Evolutionary conservation across 768 basidiomycete genomes (phyloP).

Genomic region (Lactarius indigo): DNA sequence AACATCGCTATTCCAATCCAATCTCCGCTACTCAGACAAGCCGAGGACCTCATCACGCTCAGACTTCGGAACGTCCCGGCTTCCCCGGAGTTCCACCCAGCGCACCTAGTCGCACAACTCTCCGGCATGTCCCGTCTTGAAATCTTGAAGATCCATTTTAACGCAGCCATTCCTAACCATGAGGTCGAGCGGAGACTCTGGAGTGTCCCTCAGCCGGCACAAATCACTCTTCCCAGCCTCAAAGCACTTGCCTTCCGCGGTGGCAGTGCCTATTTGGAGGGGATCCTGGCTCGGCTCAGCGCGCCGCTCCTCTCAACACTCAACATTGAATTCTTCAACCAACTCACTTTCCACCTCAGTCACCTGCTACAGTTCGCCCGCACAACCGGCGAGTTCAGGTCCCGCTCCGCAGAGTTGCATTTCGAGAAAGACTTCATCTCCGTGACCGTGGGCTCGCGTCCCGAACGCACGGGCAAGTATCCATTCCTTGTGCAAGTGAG

Average conservation of each 20-base stretch:
- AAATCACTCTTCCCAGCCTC: neutral
- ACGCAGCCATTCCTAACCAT: neutral
- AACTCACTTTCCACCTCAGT: neutral
- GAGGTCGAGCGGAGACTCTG: neutral
- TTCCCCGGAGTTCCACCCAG: neutral
- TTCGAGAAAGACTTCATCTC: neutral
- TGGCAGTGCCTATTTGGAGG: neutral
- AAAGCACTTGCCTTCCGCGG: neutral
- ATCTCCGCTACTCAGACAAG: neutral
- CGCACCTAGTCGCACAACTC: neutral
- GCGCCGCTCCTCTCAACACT: neutral
- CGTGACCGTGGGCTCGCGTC: neutral
- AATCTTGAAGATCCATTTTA: neutral
- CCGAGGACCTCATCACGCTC: neutral
- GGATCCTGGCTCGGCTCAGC: neutral
- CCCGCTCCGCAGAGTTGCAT: neutral
- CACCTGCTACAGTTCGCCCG: neutral
- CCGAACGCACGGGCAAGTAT: neutral
- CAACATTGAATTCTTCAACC: neutral
- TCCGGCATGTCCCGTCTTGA: constrained; percentile 5
- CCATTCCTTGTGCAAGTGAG: neutral
- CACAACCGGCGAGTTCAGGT: neutral
- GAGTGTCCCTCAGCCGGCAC: neutral
- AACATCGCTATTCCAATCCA: neutral
- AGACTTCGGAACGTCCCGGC: neutral